phyloP scores from a whole-genome alignment of 2,329 filamentous ascomycete genomes.

The Trichoderma atrobrunneum region DNA sequence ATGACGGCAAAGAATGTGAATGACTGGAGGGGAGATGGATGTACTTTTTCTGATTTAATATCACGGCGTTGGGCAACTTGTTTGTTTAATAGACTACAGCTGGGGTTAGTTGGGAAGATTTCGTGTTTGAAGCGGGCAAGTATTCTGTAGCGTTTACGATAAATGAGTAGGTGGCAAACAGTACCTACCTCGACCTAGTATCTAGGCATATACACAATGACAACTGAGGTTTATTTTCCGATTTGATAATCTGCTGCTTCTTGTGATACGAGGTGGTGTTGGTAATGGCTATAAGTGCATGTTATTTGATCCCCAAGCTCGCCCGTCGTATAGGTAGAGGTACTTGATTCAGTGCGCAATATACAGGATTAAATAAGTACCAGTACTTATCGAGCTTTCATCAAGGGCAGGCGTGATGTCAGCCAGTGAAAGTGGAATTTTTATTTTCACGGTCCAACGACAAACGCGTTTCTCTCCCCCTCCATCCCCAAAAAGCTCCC shows the following conservation, averaged over 20 bases:
- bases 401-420: not conserved
- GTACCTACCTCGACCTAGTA: not conserved
- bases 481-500: not conserved
- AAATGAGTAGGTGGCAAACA: not conserved
- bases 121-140: not conserved
- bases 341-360: fast-evolving
- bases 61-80: not conserved
- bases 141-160: constrained; percentile 15
- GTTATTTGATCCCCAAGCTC: not conserved
- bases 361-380: fast-evolving
- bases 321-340: not conserved
- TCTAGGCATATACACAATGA: not conserved
- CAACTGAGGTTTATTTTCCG: not conserved
- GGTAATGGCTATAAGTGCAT: too few relatives aligned
- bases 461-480: constrained; percentile 15
- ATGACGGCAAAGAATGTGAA: constrained; percentile 32
- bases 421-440: not conserved
- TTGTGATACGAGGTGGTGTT: not conserved
- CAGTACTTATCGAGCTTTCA: not conserved
- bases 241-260: not conserved
- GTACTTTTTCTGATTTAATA: not conserved
- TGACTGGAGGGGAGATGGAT: not conserved
- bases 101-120: not conserved
- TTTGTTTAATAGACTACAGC: constrained; percentile 9
- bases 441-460: not conserved